phyloP scores from a whole-genome alignment of 2,329 filamentous ascomycete species.

The Rasamsonia emersonii region DNA sequence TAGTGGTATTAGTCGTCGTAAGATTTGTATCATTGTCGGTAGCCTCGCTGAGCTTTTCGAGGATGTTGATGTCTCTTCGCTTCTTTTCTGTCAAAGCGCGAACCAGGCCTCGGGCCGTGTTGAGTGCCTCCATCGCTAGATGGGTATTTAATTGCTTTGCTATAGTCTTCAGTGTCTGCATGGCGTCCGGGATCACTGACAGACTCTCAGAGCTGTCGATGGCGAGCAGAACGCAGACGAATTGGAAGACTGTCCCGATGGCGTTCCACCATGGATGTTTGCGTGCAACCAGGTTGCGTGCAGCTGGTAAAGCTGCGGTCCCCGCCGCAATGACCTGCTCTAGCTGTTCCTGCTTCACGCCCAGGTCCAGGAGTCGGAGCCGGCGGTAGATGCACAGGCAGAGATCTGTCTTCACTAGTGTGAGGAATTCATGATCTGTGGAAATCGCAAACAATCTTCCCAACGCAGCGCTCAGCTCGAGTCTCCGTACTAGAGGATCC shows the following conservation, averaged over 20 bases:
- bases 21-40: background rate
- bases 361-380: conserved; percentile 31
- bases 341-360: conserved; percentile 28
- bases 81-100: conserved; percentile 19
- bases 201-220: conserved; percentile 31
- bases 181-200: conserved; percentile 24
- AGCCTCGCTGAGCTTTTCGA: conserved; percentile 10
- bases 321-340: conserved; percentile 28
- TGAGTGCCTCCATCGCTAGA: conserved; percentile 25
- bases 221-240: conserved; percentile 33
- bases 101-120: conserved; percentile 15
- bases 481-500: conserved; percentile 4
- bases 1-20: background rate
- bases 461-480: conserved; percentile 9
- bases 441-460: conserved; percentile 7
- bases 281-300: conserved; percentile 24
- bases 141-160: conserved; percentile 22
- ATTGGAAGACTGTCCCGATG: conserved; percentile 34
- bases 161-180: conserved; percentile 32
- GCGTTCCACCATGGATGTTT: conserved; percentile 38
- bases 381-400: conserved; percentile 31
- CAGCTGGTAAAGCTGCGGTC: conserved; percentile 24
- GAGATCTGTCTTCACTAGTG: conserved; percentile 20
- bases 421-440: conserved; percentile 23
- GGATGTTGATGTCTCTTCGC: conserved; percentile 12